These are phyloP conservation scores for Chondrus crispus DNA, from an alignment of 23 red algal species.

Conservation along the genomic window DNA sequence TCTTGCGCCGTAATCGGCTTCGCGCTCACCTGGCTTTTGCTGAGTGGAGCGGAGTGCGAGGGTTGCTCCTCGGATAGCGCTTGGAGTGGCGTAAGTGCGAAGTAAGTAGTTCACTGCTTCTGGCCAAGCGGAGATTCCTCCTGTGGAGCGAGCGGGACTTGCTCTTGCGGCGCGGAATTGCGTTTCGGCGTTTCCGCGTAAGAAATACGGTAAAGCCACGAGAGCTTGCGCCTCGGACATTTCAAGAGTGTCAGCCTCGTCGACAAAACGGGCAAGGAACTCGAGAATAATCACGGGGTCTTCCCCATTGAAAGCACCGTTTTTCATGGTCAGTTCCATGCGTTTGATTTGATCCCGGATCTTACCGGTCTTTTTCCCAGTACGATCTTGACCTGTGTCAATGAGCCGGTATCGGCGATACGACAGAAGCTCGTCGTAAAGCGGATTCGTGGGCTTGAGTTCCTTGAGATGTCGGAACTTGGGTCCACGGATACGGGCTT, in stretches of 20 bases:
- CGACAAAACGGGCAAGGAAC: background rate
- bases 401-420: background rate
- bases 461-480: background rate
- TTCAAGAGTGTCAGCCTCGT: background rate
- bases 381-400: background rate
- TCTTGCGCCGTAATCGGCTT: background rate
- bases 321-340: background rate
- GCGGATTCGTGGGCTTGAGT: background rate
- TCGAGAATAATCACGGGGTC: background rate
- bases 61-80: background rate
- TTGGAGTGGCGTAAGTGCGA: background rate
- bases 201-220: background rate
- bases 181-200: background rate
- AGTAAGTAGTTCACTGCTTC: background rate
- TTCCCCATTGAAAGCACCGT: background rate
- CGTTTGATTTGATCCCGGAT: background rate
- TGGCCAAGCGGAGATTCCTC: background rate
- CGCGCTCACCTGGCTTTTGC: background rate
- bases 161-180: background rate
- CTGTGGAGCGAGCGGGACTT: background rate
- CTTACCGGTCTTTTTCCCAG: background rate
- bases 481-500: no score
- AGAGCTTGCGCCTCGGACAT: background rate
- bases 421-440: background rate
- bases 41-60: background rate